Conservation (phyloP, 345 rosid genomes). For the Erodium maritimum region DNA sequence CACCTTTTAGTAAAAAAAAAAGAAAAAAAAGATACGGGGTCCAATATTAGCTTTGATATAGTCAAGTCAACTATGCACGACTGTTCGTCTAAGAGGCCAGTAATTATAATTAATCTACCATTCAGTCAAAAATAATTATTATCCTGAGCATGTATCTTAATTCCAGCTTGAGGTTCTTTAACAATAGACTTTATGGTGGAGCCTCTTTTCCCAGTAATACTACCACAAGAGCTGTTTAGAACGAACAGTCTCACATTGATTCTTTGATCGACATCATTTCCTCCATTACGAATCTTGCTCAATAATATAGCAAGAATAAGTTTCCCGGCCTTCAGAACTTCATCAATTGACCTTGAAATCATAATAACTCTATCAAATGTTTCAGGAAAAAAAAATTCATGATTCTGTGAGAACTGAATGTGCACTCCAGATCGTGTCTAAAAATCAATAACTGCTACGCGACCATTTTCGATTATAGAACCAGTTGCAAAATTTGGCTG, state of each 20-base stretch:
- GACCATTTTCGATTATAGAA: conserved; percentile 96
- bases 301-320: conserved; percentile 75
- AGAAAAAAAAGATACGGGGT: too few relatives aligned
- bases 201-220: conserved; percentile 98
- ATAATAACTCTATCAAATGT: conserved; percentile 85
- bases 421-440: conserved; percentile 90
- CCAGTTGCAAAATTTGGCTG: conserved; percentile 96
- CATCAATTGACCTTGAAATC: conserved; percentile 74
- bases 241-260: conserved; percentile 80
- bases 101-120: conserved; percentile 85
- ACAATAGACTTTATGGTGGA: conserved; percentile 92
- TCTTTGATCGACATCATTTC: conserved; percentile 66
- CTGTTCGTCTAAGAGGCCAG: conserved; percentile 85
- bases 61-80: conserved; percentile 79
- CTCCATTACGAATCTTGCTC: conserved; percentile 67
- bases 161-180: conserved; percentile 88
- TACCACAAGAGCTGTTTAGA: conserved; percentile 92
- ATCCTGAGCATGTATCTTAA: conserved; percentile 90
- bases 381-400: conserved; percentile 91
- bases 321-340: conserved; percentile 63
- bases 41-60: conserved; percentile 69
- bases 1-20: too few relatives aligned
- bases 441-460: conserved; percentile 87
- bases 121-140: conserved; percentile 69
- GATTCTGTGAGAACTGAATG: conserved; percentile 88